phyloP scores from a whole-genome alignment of 345 rosid species.

The Eucalyptus guilfoylei region DNA sequence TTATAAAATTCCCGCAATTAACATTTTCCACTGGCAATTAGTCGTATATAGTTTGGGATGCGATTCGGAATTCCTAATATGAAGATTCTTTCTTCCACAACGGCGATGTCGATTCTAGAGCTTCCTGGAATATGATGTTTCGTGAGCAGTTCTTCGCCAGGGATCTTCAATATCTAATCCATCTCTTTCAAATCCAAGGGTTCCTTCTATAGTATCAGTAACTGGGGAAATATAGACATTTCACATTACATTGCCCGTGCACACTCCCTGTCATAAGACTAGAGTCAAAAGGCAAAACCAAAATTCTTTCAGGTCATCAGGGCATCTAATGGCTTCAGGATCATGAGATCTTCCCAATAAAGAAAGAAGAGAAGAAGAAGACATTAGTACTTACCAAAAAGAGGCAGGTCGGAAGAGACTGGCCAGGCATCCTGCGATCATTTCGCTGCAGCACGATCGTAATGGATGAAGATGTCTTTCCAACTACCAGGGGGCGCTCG shows the following conservation, averaged over 20 bases:
- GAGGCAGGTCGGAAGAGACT: neutral
- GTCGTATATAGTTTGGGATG: neutral
- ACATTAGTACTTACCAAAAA: neutral
- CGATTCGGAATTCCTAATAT: neutral
- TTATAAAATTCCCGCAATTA: neutral
- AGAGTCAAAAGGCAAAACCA: neutral
- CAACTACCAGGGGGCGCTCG: conserved; percentile 21
- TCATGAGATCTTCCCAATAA: neutral
- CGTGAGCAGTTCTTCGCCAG: neutral
- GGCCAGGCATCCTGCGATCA: neutral
- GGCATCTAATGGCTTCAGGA: neutral
- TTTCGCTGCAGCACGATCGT: neutral
- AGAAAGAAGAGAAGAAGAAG: neutral
- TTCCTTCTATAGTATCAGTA: neutral
- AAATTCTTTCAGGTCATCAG: neutral
- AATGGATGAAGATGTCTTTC: neutral
- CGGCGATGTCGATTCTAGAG: neutral
- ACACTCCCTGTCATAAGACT: neutral
- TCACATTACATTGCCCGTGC: neutral
- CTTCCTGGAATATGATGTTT: neutral
- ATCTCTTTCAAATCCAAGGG: neutral
- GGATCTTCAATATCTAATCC: neutral
- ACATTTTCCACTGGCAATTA: neutral
- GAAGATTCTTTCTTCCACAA: neutral
- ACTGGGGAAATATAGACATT: neutral